Evolutionary conservation across 345 rosid species (phyloP).

Genomic region (Rhodamnia rubescens): DNA sequence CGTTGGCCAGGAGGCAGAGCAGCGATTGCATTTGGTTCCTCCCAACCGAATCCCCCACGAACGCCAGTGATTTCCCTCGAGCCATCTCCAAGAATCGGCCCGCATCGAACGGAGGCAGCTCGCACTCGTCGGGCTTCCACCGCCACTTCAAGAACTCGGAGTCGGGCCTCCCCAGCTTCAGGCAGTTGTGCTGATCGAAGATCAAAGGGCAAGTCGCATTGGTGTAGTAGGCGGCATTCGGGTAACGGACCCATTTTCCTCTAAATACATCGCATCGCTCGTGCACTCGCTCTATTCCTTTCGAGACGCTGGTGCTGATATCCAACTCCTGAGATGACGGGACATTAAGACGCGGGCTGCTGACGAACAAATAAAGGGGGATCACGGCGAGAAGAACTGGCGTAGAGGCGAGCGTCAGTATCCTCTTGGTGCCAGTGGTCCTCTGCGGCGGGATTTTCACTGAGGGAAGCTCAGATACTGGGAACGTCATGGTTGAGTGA

Average conservation of each 20-base stretch:
- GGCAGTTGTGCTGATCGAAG: constrained; percentile 34
- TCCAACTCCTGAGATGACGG: background rate
- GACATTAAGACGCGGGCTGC: background rate
- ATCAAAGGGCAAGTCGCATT: constrained; percentile 23
- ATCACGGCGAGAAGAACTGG: background rate
- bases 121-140: constrained; percentile 36
- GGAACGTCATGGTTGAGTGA: background rate
- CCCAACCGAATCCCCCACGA: constrained; percentile 36
- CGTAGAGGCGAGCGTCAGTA: background rate
- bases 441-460: background rate
- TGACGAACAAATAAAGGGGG: background rate
- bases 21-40: constrained; percentile 39
- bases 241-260: constrained; percentile 24
- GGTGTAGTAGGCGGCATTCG: constrained; percentile 20
- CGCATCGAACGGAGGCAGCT: constrained; percentile 18
- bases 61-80: constrained; percentile 24
- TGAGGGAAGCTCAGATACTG: background rate
- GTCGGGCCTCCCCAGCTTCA: constrained; percentile 37
- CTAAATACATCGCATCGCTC: constrained; percentile 23
- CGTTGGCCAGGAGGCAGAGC: constrained; percentile 25
- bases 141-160: constrained; percentile 37
- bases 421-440: background rate
- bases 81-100: constrained; percentile 21
- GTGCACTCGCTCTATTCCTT: background rate
- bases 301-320: background rate